phyloP scores from a whole-genome alignment of 768 basidiomycete species.

The Hortiboletus campestris region DNA sequence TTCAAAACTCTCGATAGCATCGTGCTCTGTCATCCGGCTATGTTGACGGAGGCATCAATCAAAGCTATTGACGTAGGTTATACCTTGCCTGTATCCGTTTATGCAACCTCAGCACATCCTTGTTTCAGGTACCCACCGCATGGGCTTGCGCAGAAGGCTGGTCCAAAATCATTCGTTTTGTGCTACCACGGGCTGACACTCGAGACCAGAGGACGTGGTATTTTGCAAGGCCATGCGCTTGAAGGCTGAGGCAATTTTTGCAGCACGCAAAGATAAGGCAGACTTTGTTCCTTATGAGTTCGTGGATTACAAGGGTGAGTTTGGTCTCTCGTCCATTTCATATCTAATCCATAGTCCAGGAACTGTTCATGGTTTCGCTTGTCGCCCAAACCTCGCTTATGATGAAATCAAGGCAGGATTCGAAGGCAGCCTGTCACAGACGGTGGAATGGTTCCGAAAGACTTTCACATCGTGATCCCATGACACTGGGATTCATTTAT shows the following conservation, averaged over 20 bases:
- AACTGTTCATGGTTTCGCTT: constrained; percentile 49
- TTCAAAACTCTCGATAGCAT: constrained; percentile 36
- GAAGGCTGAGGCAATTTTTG: constrained; percentile 31
- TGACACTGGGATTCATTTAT: not conserved
- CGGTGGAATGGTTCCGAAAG: constrained; percentile 41
- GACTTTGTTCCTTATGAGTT: constrained; percentile 36
- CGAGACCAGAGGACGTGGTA: constrained; percentile 31
- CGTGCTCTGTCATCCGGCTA: constrained; percentile 43
- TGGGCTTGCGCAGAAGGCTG: constrained; percentile 41
- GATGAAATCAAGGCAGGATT: constrained; percentile 45
- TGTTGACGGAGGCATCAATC: constrained; percentile 29
- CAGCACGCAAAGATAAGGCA: constrained; percentile 26
- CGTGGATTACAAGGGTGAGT: constrained; percentile 35
- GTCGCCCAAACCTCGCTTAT: constrained; percentile 42
- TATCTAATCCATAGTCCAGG: constrained; percentile 28
- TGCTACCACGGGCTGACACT: not conserved
- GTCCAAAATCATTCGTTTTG: not conserved
- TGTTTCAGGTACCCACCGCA: constrained; percentile 22
- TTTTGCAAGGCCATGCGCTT: constrained; percentile 28
- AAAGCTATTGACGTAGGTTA: constrained; percentile 31
- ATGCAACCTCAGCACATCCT: not conserved
- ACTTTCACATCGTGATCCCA: constrained; percentile 23
- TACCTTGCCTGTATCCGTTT: not conserved
- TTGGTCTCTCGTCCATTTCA: not conserved
- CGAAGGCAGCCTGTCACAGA: constrained; percentile 43